Percentiles rank a stretch among this genome's conserved stretches.
Conservation (phyloP, 176 grass and related monocot genomes). For the Tillandsia leiboldiana region DNA sequence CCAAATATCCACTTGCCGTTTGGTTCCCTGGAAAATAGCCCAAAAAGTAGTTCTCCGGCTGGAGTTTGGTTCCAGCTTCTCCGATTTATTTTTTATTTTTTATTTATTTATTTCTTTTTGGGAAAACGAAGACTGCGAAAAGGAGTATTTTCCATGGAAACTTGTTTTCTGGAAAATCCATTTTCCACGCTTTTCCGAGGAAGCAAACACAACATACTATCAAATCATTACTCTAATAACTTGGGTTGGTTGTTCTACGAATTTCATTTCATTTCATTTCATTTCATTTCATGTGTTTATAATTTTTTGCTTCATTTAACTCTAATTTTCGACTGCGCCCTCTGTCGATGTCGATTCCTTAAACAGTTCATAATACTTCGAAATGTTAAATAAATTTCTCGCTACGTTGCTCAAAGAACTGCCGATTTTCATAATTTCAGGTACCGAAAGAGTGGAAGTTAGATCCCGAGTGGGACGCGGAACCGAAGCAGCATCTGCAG, state of each 20-base stretch:
- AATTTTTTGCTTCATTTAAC: background rate
- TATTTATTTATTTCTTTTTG: too few species aligned
- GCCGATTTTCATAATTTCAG: slow-evolving; percentile 12
- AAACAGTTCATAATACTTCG: background rate
- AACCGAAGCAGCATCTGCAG: slow-evolving; percentile 62
- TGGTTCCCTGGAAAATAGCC: too few species aligned
- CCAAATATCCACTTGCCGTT: too few species aligned
- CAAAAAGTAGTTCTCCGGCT: too few species aligned
- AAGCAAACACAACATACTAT: background rate
- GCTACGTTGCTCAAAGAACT: background rate
- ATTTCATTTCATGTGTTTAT: background rate
- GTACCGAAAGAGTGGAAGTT: slow-evolving; percentile 94
- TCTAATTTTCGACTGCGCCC: background rate
- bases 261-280: background rate
- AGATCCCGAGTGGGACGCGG: slow-evolving; percentile 87
- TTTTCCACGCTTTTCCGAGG: too few species aligned
- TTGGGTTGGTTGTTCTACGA: background rate
- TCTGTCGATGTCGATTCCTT: background rate
- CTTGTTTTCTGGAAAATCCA: too few species aligned
- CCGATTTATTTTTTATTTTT: too few species aligned
- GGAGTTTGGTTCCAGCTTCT: too few species aligned
- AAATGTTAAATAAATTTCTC: background rate
- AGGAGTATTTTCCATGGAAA: too few species aligned
- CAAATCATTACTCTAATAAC: background rate
- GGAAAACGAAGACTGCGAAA: too few species aligned